Percentiles rank a stretch among this genome's conserved stretches.
Conservation (phyloP, 106 monocot species). For the Vanilla planifolia region DNA sequence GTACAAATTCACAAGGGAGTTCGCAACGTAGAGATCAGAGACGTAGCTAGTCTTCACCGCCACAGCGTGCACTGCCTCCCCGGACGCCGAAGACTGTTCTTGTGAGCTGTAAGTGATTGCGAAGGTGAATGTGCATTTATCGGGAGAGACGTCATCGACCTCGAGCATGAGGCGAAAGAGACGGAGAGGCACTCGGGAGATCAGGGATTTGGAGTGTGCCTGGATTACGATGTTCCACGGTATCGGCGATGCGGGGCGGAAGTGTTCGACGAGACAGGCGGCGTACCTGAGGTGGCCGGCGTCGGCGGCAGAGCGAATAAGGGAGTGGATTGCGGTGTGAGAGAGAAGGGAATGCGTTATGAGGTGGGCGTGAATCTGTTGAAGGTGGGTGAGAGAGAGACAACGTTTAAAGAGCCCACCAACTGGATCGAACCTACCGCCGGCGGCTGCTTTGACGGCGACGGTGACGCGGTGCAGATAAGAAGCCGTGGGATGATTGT, state of each 20-base stretch:
- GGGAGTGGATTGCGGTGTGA: neutral
- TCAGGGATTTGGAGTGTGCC: conserved; percentile 1
- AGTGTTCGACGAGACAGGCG: neutral
- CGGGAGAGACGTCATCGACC: neutral
- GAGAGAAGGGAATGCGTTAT: neutral
- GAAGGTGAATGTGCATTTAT: conserved; percentile 16
- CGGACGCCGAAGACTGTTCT: neutral
- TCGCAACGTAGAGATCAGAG: conserved; percentile 10
- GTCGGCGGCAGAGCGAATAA: conserved; percentile 1
- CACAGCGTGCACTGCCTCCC: conserved; percentile 17
- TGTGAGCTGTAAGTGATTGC: conserved; percentile 14
- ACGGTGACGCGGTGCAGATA: too few relatives aligned
- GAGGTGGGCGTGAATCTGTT: conserved; percentile 9
- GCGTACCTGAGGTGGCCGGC: conserved; percentile 1
- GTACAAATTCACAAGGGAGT: conserved; percentile 22
- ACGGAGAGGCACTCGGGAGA: neutral
- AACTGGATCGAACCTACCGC: too few relatives aligned
- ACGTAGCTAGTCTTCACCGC: conserved; percentile 12
- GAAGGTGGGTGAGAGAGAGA: neutral
- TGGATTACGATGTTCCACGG: conserved; percentile 9
- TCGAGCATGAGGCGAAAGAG: conserved; percentile 1
- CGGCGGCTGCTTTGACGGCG: too few relatives aligned
- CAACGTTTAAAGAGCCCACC: neutral
- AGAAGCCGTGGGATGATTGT: too few relatives aligned
- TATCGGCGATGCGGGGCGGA: neutral